These are phyloP conservation scores for Coprinopsis strossmayeri DNA, from an alignment of 768 basidiomycete genomes.

Conservation along the genomic window DNA sequence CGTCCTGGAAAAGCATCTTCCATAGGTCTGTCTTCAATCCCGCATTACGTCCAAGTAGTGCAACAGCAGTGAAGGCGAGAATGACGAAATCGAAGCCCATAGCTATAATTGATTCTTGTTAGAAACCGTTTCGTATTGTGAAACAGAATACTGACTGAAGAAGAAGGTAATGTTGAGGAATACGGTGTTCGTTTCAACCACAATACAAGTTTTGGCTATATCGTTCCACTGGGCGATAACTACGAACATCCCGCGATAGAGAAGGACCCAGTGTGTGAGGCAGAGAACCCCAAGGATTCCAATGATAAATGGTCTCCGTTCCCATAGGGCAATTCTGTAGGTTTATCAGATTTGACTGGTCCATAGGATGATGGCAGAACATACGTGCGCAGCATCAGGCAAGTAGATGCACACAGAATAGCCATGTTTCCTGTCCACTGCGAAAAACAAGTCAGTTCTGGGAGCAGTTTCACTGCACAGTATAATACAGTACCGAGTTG, in stretches of 20 bases:
- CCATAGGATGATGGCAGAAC: conserved; percentile 12
- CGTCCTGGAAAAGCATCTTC: conserved; percentile 66
- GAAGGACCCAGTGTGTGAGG: conserved; percentile 57
- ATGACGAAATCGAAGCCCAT: conserved; percentile 67
- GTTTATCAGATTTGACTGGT: background rate
- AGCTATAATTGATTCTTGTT: conserved; percentile 30
- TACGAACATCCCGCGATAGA: conserved; percentile 67
- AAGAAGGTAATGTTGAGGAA: conserved; percentile 63
- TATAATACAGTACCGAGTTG: conserved; percentile 47
- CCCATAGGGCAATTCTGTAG: conserved; percentile 63
- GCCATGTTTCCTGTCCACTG: conserved; percentile 63
- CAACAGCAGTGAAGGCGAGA: conserved; percentile 46
- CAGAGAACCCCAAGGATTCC: conserved; percentile 47
- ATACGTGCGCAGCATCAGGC: conserved; percentile 66
- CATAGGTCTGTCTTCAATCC: conserved; percentile 57
- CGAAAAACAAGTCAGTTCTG: background rate
- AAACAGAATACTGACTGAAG: conserved; percentile 48
- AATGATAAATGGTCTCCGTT: conserved; percentile 45
- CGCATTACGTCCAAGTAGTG: conserved; percentile 45
- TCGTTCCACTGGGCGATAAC: conserved; percentile 51
- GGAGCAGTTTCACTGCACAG: background rate
- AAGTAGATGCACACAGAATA: conserved; percentile 59
- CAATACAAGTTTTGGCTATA: conserved; percentile 34
- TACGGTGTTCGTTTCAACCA: conserved; percentile 46
- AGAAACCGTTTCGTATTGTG: background rate